Evolutionary conservation across 441 rosid genomes (phyloP).

Genomic region (Jatropha multifida): DNA sequence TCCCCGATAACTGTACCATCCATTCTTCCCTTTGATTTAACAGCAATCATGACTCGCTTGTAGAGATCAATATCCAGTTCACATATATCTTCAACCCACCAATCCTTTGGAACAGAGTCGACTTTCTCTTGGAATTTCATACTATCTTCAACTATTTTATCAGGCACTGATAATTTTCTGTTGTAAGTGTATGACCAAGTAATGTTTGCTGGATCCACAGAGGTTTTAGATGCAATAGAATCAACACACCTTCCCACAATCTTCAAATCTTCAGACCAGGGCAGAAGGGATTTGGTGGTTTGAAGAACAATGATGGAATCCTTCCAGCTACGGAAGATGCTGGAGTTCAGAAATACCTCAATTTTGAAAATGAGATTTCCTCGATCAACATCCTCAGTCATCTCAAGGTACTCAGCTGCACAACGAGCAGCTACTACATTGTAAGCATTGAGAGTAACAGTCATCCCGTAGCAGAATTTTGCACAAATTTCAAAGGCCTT

Average conservation of each 20-base stretch:
- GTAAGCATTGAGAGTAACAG: conserved; percentile 78
- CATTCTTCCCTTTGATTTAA: conserved; percentile 86
- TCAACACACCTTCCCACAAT: conserved; percentile 84
- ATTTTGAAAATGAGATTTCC: conserved; percentile 85
- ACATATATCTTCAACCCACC: conserved; percentile 98
- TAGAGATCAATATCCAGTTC: conserved; percentile 82
- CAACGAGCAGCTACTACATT: conserved; percentile 87
- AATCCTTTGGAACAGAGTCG: conserved; percentile 77
- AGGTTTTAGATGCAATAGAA: conserved; percentile 81
- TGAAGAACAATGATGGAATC: conserved; percentile 94
- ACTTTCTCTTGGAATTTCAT: conserved; percentile 40
- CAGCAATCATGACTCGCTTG: conserved; percentile 62
- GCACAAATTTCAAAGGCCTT: conserved; percentile 95
- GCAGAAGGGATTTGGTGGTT: conserved; percentile 72
- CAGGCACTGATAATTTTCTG: conserved; percentile 58
- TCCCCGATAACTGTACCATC: conserved; percentile 64
- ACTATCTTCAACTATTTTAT: conserved; percentile 50
- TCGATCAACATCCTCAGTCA: conserved; percentile 82
- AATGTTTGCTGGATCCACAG: conserved; percentile 66
- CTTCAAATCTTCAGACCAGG: conserved; percentile 89
- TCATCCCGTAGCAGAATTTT: conserved; percentile 96
- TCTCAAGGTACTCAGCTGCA: conserved; percentile 93
- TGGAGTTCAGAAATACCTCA: conserved; percentile 85
- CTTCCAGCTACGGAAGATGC: conserved; percentile 93
- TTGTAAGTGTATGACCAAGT: conserved; percentile 92